Conservation (phyloP, 805 yeast genomes). For the Candida loeiensis region DNA sequence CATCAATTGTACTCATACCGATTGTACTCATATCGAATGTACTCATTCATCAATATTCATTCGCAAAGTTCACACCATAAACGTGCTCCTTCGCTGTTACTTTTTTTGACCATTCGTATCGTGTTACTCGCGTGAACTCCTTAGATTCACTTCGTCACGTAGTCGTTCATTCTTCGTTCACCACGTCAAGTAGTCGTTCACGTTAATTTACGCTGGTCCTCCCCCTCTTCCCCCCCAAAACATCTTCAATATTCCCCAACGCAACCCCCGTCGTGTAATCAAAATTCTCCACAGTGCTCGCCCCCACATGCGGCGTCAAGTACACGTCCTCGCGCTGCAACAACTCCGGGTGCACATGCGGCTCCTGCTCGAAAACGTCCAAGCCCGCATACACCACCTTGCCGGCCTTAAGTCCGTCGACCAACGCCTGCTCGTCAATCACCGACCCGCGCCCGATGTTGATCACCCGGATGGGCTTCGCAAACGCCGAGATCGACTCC, state of each 20-base stretch:
- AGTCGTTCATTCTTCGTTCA: neutral
- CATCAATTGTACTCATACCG: too few species aligned
- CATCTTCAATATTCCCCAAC: constrained; percentile 49
- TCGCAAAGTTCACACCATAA: too few species aligned
- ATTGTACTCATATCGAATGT: too few species aligned
- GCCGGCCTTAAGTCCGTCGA: constrained; percentile 57
- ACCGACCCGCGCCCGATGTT: constrained; percentile 76
- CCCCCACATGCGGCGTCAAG: constrained; percentile 69
- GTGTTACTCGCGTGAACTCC: too few species aligned
- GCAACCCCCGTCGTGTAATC: constrained; percentile 50
- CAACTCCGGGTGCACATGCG: constrained; percentile 48
- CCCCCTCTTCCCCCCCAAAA: constrained; percentile 39
- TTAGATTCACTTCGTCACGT: too few species aligned
- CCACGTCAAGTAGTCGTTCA: neutral
- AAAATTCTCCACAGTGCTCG: constrained; percentile 58
- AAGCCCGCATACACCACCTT: constrained; percentile 63
- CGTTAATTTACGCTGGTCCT: constrained; percentile 13
- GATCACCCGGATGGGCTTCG: constrained; percentile 57
- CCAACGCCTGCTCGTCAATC: constrained; percentile 62
- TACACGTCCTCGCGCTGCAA: constrained; percentile 58
- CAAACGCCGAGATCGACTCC: constrained; percentile 43
- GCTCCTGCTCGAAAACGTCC: constrained; percentile 71
- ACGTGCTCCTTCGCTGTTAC: too few species aligned
- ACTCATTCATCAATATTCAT: too few species aligned
- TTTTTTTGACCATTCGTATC: too few species aligned